Base-by-base conservation (phyloP, 139 green algal genomes). In the Chlorella sp. region DNA sequence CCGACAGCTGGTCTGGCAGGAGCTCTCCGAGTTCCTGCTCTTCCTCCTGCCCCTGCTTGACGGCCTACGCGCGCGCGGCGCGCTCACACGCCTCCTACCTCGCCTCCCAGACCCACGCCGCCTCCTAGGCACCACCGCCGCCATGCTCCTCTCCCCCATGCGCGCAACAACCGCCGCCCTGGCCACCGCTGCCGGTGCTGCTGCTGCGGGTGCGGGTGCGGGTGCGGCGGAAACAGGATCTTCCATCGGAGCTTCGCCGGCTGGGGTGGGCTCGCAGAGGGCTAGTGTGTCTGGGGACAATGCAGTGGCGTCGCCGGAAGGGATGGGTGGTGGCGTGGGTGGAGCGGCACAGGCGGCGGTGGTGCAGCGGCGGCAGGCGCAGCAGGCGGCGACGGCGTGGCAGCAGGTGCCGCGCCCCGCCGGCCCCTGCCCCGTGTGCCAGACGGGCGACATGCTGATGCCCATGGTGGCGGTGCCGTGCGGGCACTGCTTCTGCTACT, bases 401-500 rank as follows among this genome's bases (percentile, higher is more conserved):
- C 66, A 73, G 35, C 14, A 31, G 34, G 33, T 65, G 6, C 35
- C 23, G 10, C 35, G 68, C 5, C 71, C 72, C 20, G 29, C 50
- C 2, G 72, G 74, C 26, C 62, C 72, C 17, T 88, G 81, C 68
- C 76, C 75, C 4, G 73, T 92, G n/a, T 96, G 88, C 71, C 71
- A 76, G 26, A 49, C 62, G 2, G 35, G 49, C 1, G 78, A 91
- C 1, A 78, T 90, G 17, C 69, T 87, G 10, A 62, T 80, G 32
- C 85, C 89, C 0, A 90, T 79, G 51, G 60, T 71, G 2, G 91
- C 93, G 4, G n/a, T 88, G n/a, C 93, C 93, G 0, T 97, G 93
- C 82, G 31, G 71, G 17, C 91, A 97, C 69, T 24, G 75, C 1
- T 97, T 91, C 76, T 97, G 93, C 73, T 97, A 97, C 82, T 97